These are phyloP conservation scores for Tolypocladium cylindrosporum DNA, from an alignment of 2,329 filamentous ascomycete species.

Conservation along the genomic window DNA sequence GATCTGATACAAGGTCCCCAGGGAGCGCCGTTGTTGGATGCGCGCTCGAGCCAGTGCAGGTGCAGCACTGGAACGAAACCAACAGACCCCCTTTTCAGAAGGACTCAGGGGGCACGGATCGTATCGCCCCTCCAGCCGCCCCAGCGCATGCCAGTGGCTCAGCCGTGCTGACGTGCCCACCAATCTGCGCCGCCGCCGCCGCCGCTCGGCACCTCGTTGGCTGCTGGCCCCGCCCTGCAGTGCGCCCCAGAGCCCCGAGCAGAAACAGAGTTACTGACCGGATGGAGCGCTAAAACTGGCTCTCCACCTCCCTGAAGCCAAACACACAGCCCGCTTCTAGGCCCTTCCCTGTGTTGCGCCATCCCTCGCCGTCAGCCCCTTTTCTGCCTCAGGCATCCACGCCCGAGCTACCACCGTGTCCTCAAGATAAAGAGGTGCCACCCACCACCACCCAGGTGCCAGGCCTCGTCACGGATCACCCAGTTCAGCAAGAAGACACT, in stretches of 20 bases:
- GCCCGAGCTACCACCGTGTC: constrained; percentile 13
- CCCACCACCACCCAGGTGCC: constrained; percentile 9
- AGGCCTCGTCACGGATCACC: neutral
- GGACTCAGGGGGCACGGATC: neutral
- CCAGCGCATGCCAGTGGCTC: neutral
- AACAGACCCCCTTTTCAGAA: neutral
- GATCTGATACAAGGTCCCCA: neutral
- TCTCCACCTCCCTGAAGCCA: neutral
- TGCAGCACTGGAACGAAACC: neutral
- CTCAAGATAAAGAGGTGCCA: constrained; percentile 24
- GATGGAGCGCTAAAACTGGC: neutral
- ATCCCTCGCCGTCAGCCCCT: neutral
- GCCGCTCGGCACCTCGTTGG: neutral
- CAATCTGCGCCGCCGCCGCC: neutral
- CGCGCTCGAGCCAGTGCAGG: too few species aligned
- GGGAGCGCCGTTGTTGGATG: neutral
- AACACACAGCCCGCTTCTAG: neutral
- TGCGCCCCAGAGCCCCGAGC: neutral
- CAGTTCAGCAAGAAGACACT: constrained; percentile 13
- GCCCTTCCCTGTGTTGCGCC: neutral
- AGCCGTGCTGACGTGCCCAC: neutral
- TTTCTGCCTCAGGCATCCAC: constrained; percentile 11
- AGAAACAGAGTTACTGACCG: neutral
- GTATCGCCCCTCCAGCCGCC: neutral
- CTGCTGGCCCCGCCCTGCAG: neutral